Base-by-base conservation (phyloP, 257 asterid genomes). In the Thymus mandschuricus region DNA sequence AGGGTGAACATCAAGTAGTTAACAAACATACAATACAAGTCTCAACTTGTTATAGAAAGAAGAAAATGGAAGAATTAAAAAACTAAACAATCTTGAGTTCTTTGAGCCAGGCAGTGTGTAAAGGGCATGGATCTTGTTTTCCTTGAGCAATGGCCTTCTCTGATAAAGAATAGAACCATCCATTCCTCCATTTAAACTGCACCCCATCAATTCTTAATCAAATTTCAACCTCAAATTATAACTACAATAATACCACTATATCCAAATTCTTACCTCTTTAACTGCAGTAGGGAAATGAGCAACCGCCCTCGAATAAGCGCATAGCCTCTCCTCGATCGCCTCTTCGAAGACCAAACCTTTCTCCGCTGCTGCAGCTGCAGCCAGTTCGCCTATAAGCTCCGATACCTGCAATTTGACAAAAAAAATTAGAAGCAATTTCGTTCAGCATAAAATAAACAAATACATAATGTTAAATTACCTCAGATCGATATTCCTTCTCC, bases 231-330 rank as follows among this genome's bases (percentile, higher is more conserved):
- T 60, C 13, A 29, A 13, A 6, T 8, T 9, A 49, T 44, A 8
- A 10, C 5, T 27, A 29, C 5, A 66, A 45, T 64, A 44, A 33
- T 60, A 44, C 45, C n/a, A 21, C 52, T 3, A 64, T 8, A 28
- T 59, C 59, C 34, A 44, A 8, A 54, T 64, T 75, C 52, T 48
- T 75, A 95, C 98, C 98, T 95, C 98, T 82, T 95, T 92, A 29
- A 95, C 99, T 44, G 98, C 99, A 2, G 96, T 92, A 27, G 99
- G 99, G 74, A 95, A 95, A 77, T 92, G 98, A 12, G 97, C 89
- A 49, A 92, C 99, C 8, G 97, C 96, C 30, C 94, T 80, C 0
- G 98, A 95, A 79, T 95, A 95, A 67, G 99, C 99, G 59, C 99
- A 92, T 33, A 92, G 49, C 65, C 98, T 81, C 43, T 92, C 97